phyloP scores from a whole-genome alignment of 2,329 filamentous ascomycete genomes.

The Ascochyta clinopodiicola region DNA sequence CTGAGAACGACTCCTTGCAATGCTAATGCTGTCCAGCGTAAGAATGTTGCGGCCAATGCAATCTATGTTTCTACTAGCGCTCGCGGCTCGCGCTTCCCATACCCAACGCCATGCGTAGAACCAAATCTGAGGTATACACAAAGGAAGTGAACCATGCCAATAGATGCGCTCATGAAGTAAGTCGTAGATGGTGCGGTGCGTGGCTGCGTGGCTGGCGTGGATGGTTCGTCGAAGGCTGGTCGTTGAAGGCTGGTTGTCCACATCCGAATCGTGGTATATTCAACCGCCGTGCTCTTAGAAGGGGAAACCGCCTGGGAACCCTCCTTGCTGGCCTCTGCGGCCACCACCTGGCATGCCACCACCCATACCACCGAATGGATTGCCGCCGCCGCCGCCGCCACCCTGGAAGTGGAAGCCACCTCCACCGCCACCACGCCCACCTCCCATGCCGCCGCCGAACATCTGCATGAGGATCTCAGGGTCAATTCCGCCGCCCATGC shows the following conservation, averaged over 20 bases:
- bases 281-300: slow-evolving; percentile 19
- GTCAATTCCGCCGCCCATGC: slow-evolving; percentile 53
- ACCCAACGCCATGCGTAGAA: slow-evolving; percentile 36
- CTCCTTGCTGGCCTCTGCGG: slow-evolving; percentile 30
- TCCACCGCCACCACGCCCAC: slow-evolving; percentile 53
- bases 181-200: slow-evolving; percentile 13
- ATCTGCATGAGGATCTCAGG: slow-evolving; percentile 45
- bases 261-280: neutral
- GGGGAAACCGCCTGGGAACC: slow-evolving; percentile 34
- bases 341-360: slow-evolving; percentile 43
- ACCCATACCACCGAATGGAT: slow-evolving; percentile 44
- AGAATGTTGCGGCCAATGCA: slow-evolving; percentile 20
- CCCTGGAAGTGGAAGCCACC: slow-evolving; percentile 55
- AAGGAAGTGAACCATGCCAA: slow-evolving; percentile 18
- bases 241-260: neutral
- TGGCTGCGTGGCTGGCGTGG: slow-evolving; percentile 2
- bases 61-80: slow-evolving; percentile 22
- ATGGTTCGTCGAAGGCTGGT: neutral
- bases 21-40: slow-evolving; percentile 24
- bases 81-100: slow-evolving; percentile 33
- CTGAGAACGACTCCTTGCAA: slow-evolving; percentile 27
- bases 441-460: slow-evolving; percentile 56
- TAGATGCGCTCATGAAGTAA: slow-evolving; percentile 19
- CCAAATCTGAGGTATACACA: slow-evolving; percentile 30
- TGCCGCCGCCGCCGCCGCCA: slow-evolving; percentile 55